These are phyloP conservation scores for Alternaria panax DNA, from an alignment of 2,329 filamentous ascomycete species.

Conservation along the genomic window DNA sequence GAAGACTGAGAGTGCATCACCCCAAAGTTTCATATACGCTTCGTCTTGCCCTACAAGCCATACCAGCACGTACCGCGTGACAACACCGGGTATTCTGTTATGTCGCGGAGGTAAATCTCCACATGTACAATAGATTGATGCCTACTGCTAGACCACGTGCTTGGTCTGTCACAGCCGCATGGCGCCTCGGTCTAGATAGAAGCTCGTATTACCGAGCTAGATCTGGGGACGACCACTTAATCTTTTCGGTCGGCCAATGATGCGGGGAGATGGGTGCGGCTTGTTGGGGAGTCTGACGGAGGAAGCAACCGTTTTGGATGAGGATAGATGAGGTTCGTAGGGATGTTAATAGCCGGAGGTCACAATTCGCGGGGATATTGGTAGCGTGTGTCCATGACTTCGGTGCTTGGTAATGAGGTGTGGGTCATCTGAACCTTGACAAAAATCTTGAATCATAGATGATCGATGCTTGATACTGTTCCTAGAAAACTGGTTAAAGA, in stretches of 20 bases:
- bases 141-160: slow-evolving; percentile 12
- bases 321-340: slow-evolving; percentile 35
- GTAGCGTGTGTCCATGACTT: slow-evolving; percentile 24
- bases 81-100: slow-evolving; percentile 16
- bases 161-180: slow-evolving; percentile 8
- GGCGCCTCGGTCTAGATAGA: slow-evolving; percentile 23
- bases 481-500: neutral
- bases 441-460: slow-evolving; percentile 5
- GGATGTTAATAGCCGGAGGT: slow-evolving; percentile 36
- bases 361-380: slow-evolving; percentile 20
- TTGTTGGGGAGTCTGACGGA: slow-evolving; percentile 25
- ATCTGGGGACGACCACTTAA: slow-evolving; percentile 9
- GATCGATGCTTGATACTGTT: slow-evolving; percentile 12
- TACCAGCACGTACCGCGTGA: slow-evolving; percentile 12
- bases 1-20: neutral
- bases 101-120: slow-evolving; percentile 5
- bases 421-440: slow-evolving; percentile 13
- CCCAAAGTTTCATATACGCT: slow-evolving; percentile 22
- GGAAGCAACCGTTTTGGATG: slow-evolving; percentile 24
- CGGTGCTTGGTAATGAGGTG: slow-evolving; percentile 20
- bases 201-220: slow-evolving; percentile 19
- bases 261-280: neutral
- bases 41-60: neutral
- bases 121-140: neutral
- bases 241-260: slow-evolving; percentile 4